Conservation (phyloP, 306 rosid genomes). For the Cicer pinnatifidum region DNA sequence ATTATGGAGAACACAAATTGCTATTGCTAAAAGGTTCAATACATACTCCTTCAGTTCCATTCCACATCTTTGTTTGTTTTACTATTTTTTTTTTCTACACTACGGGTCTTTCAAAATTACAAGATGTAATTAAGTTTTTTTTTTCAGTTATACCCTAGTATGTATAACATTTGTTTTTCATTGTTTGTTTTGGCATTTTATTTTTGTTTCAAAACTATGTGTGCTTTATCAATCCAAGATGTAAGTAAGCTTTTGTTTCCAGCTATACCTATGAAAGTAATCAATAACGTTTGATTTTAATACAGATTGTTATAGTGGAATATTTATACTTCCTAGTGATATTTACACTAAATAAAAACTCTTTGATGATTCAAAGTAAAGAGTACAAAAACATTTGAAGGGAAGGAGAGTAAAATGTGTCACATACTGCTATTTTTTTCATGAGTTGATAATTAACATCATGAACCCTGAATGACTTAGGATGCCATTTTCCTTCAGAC, state of each 20-base stretch:
- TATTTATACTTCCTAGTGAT: background rate
- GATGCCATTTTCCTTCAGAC: conserved; percentile 99
- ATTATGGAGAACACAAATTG: background rate
- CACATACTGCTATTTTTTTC: conserved; percentile 81
- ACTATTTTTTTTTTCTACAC: too few relatives aligned
- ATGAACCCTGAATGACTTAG: conserved; percentile 67
- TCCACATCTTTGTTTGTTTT: too few relatives aligned
- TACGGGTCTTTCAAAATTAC: too few relatives aligned
- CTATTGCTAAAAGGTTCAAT: background rate
- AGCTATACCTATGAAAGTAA: background rate
- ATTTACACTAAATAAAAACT: background rate
- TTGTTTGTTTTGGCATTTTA: background rate
- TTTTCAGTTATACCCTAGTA: background rate
- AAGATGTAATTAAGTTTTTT: too few relatives aligned
- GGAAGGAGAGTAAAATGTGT: conserved; percentile 42
- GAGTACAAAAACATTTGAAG: conserved; percentile 7
- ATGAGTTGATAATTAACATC: conserved; percentile 71
- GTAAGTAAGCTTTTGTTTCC: background rate
- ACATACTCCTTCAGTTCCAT: background rate
- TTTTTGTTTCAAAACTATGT: background rate
- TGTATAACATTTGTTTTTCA: background rate
- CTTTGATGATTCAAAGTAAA: background rate
- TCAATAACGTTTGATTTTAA: background rate
- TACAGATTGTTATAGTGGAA: background rate
- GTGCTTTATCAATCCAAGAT: background rate